Base-by-base conservation (phyloP, 2,329 filamentous ascomycete genomes). In the Fonsecaea nubica region DNA sequence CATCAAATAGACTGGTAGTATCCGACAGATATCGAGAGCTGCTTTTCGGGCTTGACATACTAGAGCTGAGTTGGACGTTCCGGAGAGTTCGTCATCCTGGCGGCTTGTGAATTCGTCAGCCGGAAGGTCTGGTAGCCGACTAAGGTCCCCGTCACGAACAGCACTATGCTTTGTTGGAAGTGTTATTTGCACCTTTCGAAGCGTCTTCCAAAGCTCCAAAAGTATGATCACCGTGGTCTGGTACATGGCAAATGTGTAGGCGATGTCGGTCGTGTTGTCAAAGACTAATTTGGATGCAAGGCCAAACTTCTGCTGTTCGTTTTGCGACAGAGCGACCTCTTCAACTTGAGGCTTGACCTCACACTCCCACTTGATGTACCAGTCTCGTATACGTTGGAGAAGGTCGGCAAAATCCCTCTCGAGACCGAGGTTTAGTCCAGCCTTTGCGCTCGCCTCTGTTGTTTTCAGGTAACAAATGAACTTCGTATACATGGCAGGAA, bases 1-100 rank as follows among this genome's bases (percentile, higher is more conserved):
- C 32, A 38, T 35, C 18, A 38, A 32, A 57, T 18, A 63, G 2
- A 25, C 18, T 2, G 45, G 53, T 21, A 63, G n/a, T 12, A 33
- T 52, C 30, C 53, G 61, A 57, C 38, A 63, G 33, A 63, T 63
- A 30, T 58, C 61, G 25, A 52, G 38, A 32, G 61, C 61, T 6
- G 38, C 53, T 36, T 30, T 25, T 21, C 18, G 38, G 3, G 30
- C 33, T 18, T 63, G 61, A 40, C 25, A 36, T 32, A 25, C 35
- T 30, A 56, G n/a, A 21, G 54, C 30, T 9, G 53, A 21, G 10
- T 10, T 40, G 9, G 58, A 25, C 10, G 25, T 25, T 25, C 45
- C 9, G 9, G 45, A 3, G 15, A 30, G 40, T 30, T 6, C 38
- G 7, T 32, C 18, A 40, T 48, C n/a, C 10, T 5, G 9, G 8